phyloP scores from a whole-genome alignment of 768 basidiomycete genomes.

The Lentinus brumalis region DNA sequence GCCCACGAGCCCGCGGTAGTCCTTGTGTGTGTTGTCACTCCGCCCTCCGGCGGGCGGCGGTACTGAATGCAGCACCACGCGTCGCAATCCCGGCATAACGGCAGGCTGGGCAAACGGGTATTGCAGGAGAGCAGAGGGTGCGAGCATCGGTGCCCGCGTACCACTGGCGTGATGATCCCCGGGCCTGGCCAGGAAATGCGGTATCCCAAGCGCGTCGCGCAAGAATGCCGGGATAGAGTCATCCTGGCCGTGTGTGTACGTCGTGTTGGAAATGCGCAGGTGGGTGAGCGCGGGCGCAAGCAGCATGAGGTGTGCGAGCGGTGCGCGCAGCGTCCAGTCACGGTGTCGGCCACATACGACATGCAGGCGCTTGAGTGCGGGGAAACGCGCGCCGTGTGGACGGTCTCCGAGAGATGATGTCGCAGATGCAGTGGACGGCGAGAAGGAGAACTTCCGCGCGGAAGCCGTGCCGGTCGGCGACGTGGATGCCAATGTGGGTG shows the following conservation, averaged over 20 bases:
- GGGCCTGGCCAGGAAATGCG: not conserved
- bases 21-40: conserved; percentile 7
- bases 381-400: conserved; percentile 7
- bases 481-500: not conserved
- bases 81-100: conserved; percentile 6
- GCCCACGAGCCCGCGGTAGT: conserved; percentile 8
- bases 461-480: not conserved
- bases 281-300: conserved; percentile 16
- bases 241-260: conserved; percentile 15
- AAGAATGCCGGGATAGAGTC: conserved; percentile 13
- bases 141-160: not conserved
- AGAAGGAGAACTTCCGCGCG: too few relatives aligned
- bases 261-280: conserved; percentile 19
- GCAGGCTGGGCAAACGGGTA: not conserved
- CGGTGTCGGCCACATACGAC: conserved; percentile 18
- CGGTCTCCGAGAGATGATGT: not conserved
- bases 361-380: conserved; percentile 17
- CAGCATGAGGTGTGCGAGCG: conserved; percentile 12
- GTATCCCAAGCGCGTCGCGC: conserved; percentile 9
- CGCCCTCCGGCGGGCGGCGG: conserved; percentile 1
- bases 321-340: conserved; percentile 13
- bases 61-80: conserved; percentile 15
- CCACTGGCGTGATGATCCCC: not conserved
- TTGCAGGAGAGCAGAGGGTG: not conserved
- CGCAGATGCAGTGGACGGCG: not conserved